A percentile compares a stretch with the other conserved stretches of the same genome.
These are phyloP conservation scores for Claviceps fusiformis DNA, from an alignment of 2,329 filamentous ascomycete species.

Conservation along the genomic window DNA sequence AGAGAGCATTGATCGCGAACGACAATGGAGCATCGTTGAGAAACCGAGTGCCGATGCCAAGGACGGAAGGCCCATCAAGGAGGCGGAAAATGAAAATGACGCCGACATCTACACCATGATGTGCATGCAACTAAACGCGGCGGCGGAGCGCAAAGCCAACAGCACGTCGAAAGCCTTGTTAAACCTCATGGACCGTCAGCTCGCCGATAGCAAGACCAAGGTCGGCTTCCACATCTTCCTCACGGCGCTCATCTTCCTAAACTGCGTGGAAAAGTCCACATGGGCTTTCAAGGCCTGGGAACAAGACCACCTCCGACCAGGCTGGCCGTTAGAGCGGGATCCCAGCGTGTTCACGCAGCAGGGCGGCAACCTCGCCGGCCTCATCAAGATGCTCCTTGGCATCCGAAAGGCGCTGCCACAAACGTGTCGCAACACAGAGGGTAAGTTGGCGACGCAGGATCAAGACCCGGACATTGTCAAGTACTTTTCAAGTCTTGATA, in stretches of 20 bases:
- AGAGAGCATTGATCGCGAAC: constrained; percentile 50
- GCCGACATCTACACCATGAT: constrained; percentile 47
- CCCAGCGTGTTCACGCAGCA: constrained; percentile 45
- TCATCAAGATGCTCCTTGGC: constrained; percentile 47
- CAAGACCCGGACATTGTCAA: constrained; percentile 30
- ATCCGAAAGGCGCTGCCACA: constrained; percentile 47
- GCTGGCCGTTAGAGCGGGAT: constrained; percentile 47
- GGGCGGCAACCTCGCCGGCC: constrained; percentile 42
- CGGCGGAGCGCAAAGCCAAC: constrained; percentile 49
- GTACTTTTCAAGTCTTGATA: constrained; percentile 42
- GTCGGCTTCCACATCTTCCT: constrained; percentile 49
- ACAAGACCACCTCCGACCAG: constrained; percentile 42
- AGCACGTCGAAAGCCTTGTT: constrained; percentile 44
- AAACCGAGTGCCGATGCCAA: constrained; percentile 28
- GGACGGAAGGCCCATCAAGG: constrained; percentile 33
- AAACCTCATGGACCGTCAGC: constrained; percentile 44
- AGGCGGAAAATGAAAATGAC: constrained; percentile 32
- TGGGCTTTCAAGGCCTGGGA: constrained; percentile 59
- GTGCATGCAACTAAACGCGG: constrained; percentile 50
- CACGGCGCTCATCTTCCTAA: constrained; percentile 47
- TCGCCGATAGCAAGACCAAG: constrained; percentile 47
- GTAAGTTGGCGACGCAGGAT: constrained; percentile 34
- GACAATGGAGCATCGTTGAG: constrained; percentile 44
- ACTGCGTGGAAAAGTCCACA: constrained; percentile 53
- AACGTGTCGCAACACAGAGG: constrained; percentile 31